phyloP scores from a whole-genome alignment of 2,329 filamentous ascomycete genomes.

The Claviceps cyperi region DNA sequence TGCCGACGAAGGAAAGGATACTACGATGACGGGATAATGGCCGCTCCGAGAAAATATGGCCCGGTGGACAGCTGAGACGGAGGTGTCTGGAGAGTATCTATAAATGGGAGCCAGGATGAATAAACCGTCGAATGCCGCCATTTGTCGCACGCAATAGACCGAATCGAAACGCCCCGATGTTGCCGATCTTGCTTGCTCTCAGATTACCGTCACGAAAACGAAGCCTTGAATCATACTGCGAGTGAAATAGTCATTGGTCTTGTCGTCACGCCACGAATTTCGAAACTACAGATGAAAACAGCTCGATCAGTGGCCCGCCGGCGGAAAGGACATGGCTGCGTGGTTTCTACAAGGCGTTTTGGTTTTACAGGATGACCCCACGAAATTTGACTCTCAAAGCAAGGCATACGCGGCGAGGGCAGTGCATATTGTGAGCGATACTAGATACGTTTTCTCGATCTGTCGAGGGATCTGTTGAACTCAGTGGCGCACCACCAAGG shows the following conservation, averaged over 20 bases:
- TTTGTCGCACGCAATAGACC: not conserved
- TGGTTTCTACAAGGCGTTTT: not conserved
- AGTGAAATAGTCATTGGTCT: not conserved
- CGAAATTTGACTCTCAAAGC: not conserved
- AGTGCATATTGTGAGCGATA: not conserved
- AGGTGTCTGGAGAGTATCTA: not conserved
- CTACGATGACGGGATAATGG: slow-evolving; percentile 5
- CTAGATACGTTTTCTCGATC: not conserved
- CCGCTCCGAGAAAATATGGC: not conserved
- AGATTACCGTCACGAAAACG: not conserved
- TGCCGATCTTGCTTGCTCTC: not conserved
- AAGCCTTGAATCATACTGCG: not conserved
- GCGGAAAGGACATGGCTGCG: not conserved
- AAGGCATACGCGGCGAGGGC: not conserved
- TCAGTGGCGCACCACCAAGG: not conserved
- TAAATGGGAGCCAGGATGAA: not conserved
- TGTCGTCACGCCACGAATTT: not conserved
- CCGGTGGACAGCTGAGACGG: not conserved
- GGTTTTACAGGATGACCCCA: not conserved
- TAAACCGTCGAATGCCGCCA: not conserved
- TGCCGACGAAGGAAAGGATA: slow-evolving; percentile 6
- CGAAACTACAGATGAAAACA: not conserved
- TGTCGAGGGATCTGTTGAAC: not conserved
- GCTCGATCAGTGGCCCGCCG: not conserved
- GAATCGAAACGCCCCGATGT: not conserved